Base-by-base conservation (phyloP, 164 flowering plant genomes). In the Amborella trichopoda region DNA sequence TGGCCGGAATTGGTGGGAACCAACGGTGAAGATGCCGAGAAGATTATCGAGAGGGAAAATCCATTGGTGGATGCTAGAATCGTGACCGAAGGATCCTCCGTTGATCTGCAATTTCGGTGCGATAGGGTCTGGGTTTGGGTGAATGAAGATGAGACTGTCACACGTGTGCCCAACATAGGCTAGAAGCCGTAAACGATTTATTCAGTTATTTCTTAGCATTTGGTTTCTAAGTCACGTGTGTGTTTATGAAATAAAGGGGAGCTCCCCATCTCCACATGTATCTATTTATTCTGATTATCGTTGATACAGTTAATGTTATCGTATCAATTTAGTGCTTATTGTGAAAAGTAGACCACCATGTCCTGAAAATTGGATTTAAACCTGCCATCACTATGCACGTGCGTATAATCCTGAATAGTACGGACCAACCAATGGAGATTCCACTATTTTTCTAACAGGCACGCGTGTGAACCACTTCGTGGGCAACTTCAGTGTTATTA, bases 61-160 rank as follows among this genome's bases (percentile, higher is more conserved):
- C 46, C 24, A 6, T 43, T 16, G 14, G 11, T 43, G 6, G 26
- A 43, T 20, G 24, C 14, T 13, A 11, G 14, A 2, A 3, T 21
- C 1, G 46, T 43, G 26, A 20, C 25, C 1, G 46, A 43, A 23
- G 46, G 27, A 6, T 22, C 46, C 14, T 22, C 26, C 10, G 46
- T 43, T 3, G 8, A 8, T 22, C 27, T 2, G 13, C 26, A 20
- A 11, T 43, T 43, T 6, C 46, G 46, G 26, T 43, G 46, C 23
- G 46, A 43, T 26, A 20, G 26, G 25, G 46, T 43, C 46, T 43
- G 23, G 25, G 46, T 43, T 23, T 43, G 46, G 46, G 46, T 43
- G 23, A 25, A 43, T 20, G 25, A 20, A 2, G 23, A 43, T 23
- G 26, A 25, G n/a, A 18, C 14, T 4, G 26, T 43, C 26, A 19